These are phyloP conservation scores for Adansonia rubrostipa DNA, from an alignment of 441 rosid species.

Conservation along the genomic window DNA sequence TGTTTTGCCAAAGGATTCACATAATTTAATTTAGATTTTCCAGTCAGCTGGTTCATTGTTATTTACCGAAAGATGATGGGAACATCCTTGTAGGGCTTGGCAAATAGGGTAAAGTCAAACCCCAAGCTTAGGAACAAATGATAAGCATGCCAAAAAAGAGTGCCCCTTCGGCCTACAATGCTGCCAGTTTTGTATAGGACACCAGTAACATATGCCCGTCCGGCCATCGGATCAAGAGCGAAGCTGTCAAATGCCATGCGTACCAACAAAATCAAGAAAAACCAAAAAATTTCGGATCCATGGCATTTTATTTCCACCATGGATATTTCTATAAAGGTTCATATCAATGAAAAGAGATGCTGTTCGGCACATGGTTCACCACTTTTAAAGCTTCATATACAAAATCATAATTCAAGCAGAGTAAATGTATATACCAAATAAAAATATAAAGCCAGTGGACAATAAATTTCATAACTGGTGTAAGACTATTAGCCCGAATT, in stretches of 20 bases:
- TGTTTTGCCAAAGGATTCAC: not conserved
- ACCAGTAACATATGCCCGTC: slow-evolving; percentile 57
- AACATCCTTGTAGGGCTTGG: slow-evolving; percentile 56
- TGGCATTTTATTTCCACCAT: no score
- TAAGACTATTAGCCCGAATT: not conserved
- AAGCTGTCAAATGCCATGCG: no score
- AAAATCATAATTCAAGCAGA: not conserved
- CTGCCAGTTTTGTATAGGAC: slow-evolving; percentile 54
- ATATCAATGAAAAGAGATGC: no score
- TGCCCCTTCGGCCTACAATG: slow-evolving; percentile 54
- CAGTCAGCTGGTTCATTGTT: not conserved
- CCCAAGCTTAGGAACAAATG: slow-evolving; percentile 30
- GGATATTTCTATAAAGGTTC: no score
- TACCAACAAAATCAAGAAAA: no score
- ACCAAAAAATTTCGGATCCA: no score
- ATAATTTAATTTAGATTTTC: not conserved
- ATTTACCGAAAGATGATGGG: slow-evolving; percentile 51
- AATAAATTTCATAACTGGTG: not conserved
- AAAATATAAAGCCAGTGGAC: not conserved
- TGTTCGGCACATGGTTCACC: not conserved
- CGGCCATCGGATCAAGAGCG: no score
- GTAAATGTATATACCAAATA: not conserved
- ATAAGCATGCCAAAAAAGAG: slow-evolving; percentile 48
- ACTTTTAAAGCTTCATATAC: not conserved
- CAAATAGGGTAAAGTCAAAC: slow-evolving; percentile 33